These are phyloP conservation scores for Austropuccinia psidii DNA, from an alignment of 1,284 basidiomycete species.

Conservation along the genomic window DNA sequence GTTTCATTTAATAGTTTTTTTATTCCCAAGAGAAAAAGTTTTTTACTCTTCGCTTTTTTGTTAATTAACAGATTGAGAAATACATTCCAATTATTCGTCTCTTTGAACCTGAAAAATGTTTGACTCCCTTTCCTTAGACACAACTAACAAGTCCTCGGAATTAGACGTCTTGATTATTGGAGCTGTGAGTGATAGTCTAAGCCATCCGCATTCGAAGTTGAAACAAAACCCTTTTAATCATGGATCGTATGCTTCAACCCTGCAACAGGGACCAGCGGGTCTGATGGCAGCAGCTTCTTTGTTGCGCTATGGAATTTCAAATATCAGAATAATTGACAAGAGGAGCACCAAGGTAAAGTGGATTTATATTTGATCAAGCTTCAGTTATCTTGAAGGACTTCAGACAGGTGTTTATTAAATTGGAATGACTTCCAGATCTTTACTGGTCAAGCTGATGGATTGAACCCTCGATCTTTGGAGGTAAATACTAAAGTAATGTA, in stretches of 20 bases:
- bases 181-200: slow-evolving; percentile 11
- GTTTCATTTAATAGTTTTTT: too few species aligned
- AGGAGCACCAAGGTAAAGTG: slow-evolving; percentile 22
- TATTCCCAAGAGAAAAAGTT: too few species aligned
- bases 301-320: slow-evolving; percentile 33
- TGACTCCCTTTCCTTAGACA: too few species aligned
- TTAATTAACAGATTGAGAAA: too few species aligned
- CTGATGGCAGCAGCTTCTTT: slow-evolving; percentile 35
- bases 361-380: not conserved
- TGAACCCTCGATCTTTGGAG: slow-evolving; percentile 34
- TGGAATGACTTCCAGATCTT: slow-evolving; percentile 11
- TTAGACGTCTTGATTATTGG: slow-evolving; percentile 36
- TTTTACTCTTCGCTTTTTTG: too few species aligned
- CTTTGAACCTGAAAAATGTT: too few species aligned
- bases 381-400: not conserved
- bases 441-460: slow-evolving; percentile 37
- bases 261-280: slow-evolving; percentile 34
- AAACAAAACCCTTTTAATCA: not conserved
- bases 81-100: too few species aligned
- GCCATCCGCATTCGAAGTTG: not conserved
- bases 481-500: too few species aligned
- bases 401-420: not conserved
- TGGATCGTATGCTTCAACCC: not conserved
- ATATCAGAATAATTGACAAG: slow-evolving; percentile 36
- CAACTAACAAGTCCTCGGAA: not conserved